Evolutionary conservation across 2,329 filamentous ascomycete genomes (phyloP), one percentile per base, ranked within the genome.

Genomic region (Xylaria sp.): DNA sequence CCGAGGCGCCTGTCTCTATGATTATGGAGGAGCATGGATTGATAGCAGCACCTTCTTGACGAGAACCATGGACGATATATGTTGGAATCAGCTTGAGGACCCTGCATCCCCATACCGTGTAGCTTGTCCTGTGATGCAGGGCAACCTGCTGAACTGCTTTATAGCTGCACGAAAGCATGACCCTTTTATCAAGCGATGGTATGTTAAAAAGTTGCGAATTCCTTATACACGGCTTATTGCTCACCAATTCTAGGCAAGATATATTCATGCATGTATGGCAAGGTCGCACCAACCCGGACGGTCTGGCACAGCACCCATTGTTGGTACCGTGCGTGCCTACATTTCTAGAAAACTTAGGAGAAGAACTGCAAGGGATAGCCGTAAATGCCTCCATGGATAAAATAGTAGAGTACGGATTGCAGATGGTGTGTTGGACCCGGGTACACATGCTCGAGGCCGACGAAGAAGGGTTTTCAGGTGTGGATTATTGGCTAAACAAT

Each of bases 41-140:
- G 81, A 83, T 64, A 79, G 82, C 5, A 80, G 81, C 4, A 77
- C 74, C 48, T 76, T 83, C 18, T 65, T 82, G n/a, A 72, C 81
- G 36, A 72, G 80, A 5, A 69, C 72, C 32, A 72, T 83, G 30
- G 80, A 83, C 62, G 71, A 75, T 15, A 74, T 82, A 41, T 81
- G 79, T 52, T 83, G 80, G 81, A 66, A 77, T 23, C 63, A 74
- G 39, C 72, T 83, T n/a, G 72, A 73, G 34, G 79, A 82, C 66
- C 73, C 78, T 1, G 46, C 61, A 0, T 75, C 72, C 4, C 79
- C 79, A 0, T 78, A 74, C 56, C 74, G 76, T 30, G 73, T 82
- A 9, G 72, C 76, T 2, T 71, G 72, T 7, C 70, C 76, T 1
- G 57, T 74, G 30, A 72, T 75, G 63, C 76, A 75, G 41, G 74